phyloP scores from a whole-genome alignment of 345 rosid genomes.

The Pugionium cornutum region DNA sequence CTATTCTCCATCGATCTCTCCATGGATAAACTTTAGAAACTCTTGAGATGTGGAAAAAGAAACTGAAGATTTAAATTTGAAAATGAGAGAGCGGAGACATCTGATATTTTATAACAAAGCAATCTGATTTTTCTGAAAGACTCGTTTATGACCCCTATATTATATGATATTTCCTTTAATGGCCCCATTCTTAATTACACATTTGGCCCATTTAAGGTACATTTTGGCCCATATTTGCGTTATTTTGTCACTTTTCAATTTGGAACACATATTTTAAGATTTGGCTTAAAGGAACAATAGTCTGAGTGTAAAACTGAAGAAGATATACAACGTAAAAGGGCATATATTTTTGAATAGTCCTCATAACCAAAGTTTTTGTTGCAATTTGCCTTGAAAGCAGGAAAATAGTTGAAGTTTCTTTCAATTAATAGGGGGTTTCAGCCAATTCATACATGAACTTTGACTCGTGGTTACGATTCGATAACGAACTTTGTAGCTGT shows the following conservation, averaged over 20 bases:
- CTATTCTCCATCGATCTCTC: slow-evolving; percentile 49
- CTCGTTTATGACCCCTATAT: neutral
- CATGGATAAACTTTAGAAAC: slow-evolving; percentile 29
- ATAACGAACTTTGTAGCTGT: too few species aligned
- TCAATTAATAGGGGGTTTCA: slow-evolving; percentile 18
- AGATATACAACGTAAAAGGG: neutral
- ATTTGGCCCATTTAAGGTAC: neutral
- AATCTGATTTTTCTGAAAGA: slow-evolving; percentile 18
- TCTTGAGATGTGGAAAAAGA: neutral
- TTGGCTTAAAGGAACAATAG: too few species aligned
- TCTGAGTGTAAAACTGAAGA: neutral
- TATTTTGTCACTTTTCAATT: too few species aligned
- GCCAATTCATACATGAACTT: too few species aligned
- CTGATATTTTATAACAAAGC: too few species aligned
- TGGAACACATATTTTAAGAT: too few species aligned
- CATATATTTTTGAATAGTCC: neutral
- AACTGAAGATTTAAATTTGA: slow-evolving; percentile 1
- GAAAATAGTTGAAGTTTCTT: slow-evolving; percentile 15
- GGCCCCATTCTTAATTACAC: neutral
- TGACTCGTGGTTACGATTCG: too few species aligned
- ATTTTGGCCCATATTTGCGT: too few species aligned
- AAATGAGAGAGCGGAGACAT: slow-evolving; percentile 27
- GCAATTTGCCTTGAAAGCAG: slow-evolving; percentile 34
- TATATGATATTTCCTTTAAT: neutral
- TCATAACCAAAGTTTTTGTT: slow-evolving; percentile 22